Evolutionary conservation across 192 early-diverging fungal genomes (phyloP), one percentile per base, ranked within the genome.

Genomic region (Umbelopsis sp.): DNA sequence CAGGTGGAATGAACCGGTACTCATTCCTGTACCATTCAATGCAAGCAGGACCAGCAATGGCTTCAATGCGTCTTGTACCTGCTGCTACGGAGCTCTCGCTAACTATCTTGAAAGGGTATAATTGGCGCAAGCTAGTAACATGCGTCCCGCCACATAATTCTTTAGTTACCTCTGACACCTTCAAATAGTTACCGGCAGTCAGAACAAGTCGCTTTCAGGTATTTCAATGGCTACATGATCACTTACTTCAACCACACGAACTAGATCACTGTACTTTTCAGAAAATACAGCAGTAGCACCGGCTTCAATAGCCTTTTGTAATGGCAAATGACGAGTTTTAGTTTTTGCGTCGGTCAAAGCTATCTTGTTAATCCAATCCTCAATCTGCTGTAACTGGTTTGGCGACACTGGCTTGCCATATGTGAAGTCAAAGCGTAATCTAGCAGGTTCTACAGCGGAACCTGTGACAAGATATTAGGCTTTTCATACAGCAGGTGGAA

Each of bases 121-220:
- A 50, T 49, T 75, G 76, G 2, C 72, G 66, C 3, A 87, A 71
- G 31, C 81, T 74, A 21, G 81, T 74, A 1, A 89, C 87, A 74
- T 89, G 87, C 0, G 87, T 89, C 6, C 87, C 87, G 66, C 84
- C 80, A 70, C 87, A 89, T 41, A 87, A 34, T 44, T 89, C 87
- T 68, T 74, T 83, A 3, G 86, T 81, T 4, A 86, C 69, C 22
- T 78, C 79, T 3, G 82, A 80, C 22, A 82, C 76, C 76, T 82
- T 5, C 10, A 29, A 7, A 1, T n/a, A 22, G 31, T 31, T 31
- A 56, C 22, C 16, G 1, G 21, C 21, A 31, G 26, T 22, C 21
- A 24, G 7, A n/a, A 12, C 65, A 4, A 43, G 1, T 16, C 12
- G 44, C 16, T 4, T 10, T 25, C 31, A 49, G 56, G 0, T n/a